Evolutionary conservation across 2,329 filamentous ascomycete genomes (phyloP).

Genomic region (Colletotrichum tropicale): DNA sequence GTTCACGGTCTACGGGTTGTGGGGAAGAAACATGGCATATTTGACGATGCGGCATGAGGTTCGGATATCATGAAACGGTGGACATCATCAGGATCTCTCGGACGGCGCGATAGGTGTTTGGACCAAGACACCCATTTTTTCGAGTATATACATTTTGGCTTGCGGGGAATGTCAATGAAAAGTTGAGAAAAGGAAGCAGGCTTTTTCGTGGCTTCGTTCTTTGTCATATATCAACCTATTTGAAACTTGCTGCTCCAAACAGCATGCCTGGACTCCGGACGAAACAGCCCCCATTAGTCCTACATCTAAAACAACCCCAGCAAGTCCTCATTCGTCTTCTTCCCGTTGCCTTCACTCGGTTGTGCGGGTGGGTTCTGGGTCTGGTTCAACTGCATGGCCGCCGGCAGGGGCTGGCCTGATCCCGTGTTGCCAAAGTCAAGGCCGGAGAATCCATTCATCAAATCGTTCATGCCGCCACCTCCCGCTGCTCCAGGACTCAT

Average conservation of each 20-base stretch:
- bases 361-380: conserved; percentile 30
- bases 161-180: not conserved
- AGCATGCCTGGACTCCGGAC: conserved; percentile 18
- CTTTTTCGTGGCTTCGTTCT: conserved; percentile 19
- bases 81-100: not conserved
- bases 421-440: conserved; percentile 71
- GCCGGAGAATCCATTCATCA: conserved; percentile 87
- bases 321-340: conserved; percentile 68
- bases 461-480: conserved; percentile 76
- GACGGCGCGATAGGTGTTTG: conserved; percentile 6
- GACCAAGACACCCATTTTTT: not conserved
- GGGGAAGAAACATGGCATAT: not conserved
- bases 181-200: conserved; percentile 8
- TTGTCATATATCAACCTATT: conserved; percentile 22
- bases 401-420: conserved; percentile 65
- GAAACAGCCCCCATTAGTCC: not conserved
- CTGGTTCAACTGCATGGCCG: conserved; percentile 60
- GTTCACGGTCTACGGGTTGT: not conserved
- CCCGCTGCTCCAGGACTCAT: conserved; percentile 24
- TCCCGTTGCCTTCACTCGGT: conserved; percentile 42
- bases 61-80: not conserved
- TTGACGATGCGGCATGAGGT: not conserved
- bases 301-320: conserved; percentile 43
- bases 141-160: not conserved
- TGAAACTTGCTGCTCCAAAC: conserved; percentile 7